Base-by-base conservation (phyloP, 192 early-diverging fungal species). In the Neocallimastix lanati region DNA sequence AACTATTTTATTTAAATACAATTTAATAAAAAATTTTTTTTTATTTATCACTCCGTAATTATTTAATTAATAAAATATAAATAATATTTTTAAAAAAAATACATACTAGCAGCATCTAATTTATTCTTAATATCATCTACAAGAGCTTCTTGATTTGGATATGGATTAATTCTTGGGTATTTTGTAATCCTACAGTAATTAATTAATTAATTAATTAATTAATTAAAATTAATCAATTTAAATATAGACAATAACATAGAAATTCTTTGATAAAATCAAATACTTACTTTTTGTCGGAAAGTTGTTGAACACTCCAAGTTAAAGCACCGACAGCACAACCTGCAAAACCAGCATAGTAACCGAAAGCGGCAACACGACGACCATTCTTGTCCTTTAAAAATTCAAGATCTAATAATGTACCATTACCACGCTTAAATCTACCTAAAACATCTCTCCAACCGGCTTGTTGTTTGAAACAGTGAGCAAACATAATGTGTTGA, bases 401-500 rank as follows among this genome's bases (percentile, higher is more conserved):
- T 90, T 99, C 97, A 28, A 99, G 86, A 85, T 99, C 97, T 78
- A 96, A 85, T 82, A 99, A 88, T 28, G 90, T 88, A 21, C 97
- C 97, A 30, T 94, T 89, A 25, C 95, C 97, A 77, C 85, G 83
- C 83, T 91, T 87, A 82, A 99, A 99, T 79, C 96, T 90, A 35
- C 82, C 85, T 29, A 99, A 86, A 33, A 97, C 90, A 40, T 96
- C 92, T 82, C 89, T 90, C 97, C 97, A 98, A 27, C 96, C 97
- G 79, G 86, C 93, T 85, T 98, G 97, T 81, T 89, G 86, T 90
- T 98, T 98, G 90, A 90, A 98, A 88, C 97, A 98, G 85, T 98
- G 97, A 76, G 97, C 97, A 85, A 98, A 98, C 89, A 96, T 96
- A 82, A 98, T 96, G 86, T 98, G 97, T 76, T 90, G 90, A 84